Base-by-base conservation (phyloP, 805 yeast genomes). In the Spathaspora boniae region DNA sequence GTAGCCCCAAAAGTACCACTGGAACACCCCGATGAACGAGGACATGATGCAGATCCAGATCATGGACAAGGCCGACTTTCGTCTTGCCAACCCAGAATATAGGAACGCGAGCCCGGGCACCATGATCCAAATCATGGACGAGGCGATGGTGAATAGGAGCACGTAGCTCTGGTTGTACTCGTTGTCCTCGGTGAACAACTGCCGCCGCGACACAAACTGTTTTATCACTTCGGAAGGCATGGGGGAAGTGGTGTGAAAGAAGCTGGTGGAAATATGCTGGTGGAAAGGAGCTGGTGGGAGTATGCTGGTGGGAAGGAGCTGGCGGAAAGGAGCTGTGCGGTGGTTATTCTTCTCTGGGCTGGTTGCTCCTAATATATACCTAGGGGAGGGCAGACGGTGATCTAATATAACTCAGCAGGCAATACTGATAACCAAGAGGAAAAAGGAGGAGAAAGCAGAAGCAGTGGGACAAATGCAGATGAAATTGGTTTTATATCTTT, bases 1-100 rank as follows among this genome's bases (percentile, higher is more conserved):
- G 56, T 86, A 89, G n/a, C 96, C 97, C 96, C 98, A 93, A 56
- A 91, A 87, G 60, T 88, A 91, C 98, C 98, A 91, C 56, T 88
- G 96, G 53, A 88, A 77, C 36, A 78, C 71, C 1, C 84, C 87
- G 6, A 87, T 78, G 44, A 82, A 71, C 5, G 85, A 78, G 5
- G 87, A 74, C 73, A 81, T 74, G 26, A 86, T 56, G n/a, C 77
- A 78, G 6, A 82, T 77, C 84, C 94, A 86, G 20, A 88, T 79
- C 74, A 86, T 74, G 12, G 91, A 81, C 30, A 88, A 66, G 0
- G 96, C 96, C n/a, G 87, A 79, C 58, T 88, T 88, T 51, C 96
- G 68, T 53, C 96, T 69, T 9, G 95, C 91, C 42, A 89, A 69
- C 11, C 98, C 98, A 8, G 95, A 82, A 59, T 91, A 91, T 26